Percentiles rank a stretch among this genome's conserved stretches.
phyloP scores from a whole-genome alignment of 2,329 filamentous ascomycete species.

The Amphichorda felina region DNA sequence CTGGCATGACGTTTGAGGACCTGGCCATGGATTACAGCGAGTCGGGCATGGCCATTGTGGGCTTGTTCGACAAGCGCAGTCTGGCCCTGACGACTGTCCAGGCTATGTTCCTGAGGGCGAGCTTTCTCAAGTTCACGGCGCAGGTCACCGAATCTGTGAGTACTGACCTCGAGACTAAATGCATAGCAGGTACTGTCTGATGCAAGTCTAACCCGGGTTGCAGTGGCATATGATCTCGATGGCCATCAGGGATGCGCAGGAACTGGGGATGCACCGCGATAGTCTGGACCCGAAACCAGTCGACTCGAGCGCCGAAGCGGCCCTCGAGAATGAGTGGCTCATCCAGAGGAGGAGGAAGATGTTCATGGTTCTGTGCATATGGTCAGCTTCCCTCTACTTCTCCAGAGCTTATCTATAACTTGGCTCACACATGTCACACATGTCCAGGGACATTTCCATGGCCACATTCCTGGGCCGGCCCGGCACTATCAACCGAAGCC shows the following conservation, averaged over 20 bases:
- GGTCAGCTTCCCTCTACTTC: slow-evolving; percentile 10
- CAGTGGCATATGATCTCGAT: slow-evolving; percentile 45
- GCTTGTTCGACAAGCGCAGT: slow-evolving; percentile 42
- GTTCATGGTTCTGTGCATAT: slow-evolving; percentile 40
- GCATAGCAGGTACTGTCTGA: slow-evolving; percentile 4
- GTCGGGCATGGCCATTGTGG: slow-evolving; percentile 38
- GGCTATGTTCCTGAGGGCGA: slow-evolving; percentile 42
- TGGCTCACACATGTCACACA: not conserved
- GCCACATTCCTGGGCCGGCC: slow-evolving; percentile 41
- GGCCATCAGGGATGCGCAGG: slow-evolving; percentile 49
- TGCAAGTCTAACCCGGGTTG: not conserved
- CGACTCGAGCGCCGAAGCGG: slow-evolving; percentile 31
- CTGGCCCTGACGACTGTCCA: slow-evolving; percentile 44
- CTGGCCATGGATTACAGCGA: slow-evolving; percentile 50
- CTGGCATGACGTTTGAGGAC: slow-evolving; percentile 48
- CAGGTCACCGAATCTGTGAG: slow-evolving; percentile 44
- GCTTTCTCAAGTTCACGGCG: slow-evolving; percentile 46
- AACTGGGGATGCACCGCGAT: slow-evolving; percentile 47
- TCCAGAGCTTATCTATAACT: not conserved
- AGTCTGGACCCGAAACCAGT: slow-evolving; percentile 36
- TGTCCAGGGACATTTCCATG: slow-evolving; percentile 40
- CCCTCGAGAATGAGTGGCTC: slow-evolving; percentile 45
- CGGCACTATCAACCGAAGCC: slow-evolving; percentile 39
- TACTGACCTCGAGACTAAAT: slow-evolving; percentile 2
- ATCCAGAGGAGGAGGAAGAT: slow-evolving; percentile 42